phyloP scores from a whole-genome alignment of 1,284 basidiomycete genomes.

The Sanghuangporus weigelae region DNA sequence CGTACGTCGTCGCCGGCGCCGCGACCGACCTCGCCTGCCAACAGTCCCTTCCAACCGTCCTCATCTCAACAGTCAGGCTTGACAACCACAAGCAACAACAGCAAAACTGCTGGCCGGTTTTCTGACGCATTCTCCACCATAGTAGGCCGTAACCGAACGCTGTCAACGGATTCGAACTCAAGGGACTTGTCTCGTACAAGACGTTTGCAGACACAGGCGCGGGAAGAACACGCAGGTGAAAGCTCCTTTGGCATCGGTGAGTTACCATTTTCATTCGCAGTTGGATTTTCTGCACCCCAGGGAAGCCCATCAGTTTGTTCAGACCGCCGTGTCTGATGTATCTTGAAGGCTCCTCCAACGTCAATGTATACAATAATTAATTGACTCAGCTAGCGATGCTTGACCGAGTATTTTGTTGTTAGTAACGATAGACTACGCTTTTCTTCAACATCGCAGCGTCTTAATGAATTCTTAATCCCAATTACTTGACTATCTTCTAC shows the following conservation, averaged over 20 bases:
- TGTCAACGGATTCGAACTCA: conserved; percentile 9
- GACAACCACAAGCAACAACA: conserved; percentile 8
- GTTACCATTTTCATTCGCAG: background rate
- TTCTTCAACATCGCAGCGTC: too few species aligned
- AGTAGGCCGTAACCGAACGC: conserved; percentile 9
- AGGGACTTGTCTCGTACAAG: background rate
- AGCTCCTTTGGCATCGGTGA: conserved; percentile 18
- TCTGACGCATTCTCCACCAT: conserved; percentile 15
- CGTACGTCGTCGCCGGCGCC: conserved; percentile 12
- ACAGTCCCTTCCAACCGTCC: conserved; percentile 2
- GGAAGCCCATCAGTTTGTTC: background rate
- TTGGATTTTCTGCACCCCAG: background rate
- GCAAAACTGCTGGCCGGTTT: conserved; percentile 12
- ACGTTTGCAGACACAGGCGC: background rate
- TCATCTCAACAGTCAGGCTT: conserved; percentile 13
- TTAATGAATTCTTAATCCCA: too few species aligned
- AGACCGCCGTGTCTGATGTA: background rate
- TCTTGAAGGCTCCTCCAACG: too few species aligned
- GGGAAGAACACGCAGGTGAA: background rate
- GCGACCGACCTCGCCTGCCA: conserved; percentile 9
- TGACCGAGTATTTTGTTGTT: too few species aligned
- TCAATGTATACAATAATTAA: too few species aligned
- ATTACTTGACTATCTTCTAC: background rate
- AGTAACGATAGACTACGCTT: too few species aligned
- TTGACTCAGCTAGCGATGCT: too few species aligned